Base-by-base conservation (phyloP, 352 stramenopile genomes). In the Phytophthora litchii region DNA sequence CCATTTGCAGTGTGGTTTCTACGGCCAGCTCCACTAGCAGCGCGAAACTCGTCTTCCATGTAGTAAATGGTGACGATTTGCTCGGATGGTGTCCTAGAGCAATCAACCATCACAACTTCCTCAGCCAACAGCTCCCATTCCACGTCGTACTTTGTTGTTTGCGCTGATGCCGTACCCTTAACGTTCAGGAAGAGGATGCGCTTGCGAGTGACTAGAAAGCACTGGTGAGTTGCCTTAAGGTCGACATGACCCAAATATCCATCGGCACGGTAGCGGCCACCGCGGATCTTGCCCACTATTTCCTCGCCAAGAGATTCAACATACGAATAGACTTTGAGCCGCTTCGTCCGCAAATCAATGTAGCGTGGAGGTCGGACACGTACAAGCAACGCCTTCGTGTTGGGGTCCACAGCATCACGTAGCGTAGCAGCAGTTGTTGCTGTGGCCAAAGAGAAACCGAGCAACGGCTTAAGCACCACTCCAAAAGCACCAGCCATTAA, bases 241-340 rank as follows among this genome's bases (percentile, higher is more conserved):
- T 93, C 81, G 3, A 94, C 73, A 43, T 96, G 83, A 12, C 87
- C 87, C 21, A 96, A 45, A 44, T 96, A 96, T 27, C 85, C 84
- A 52, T 96, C 87, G 14, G 52, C 59, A 34, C 85, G 83, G 41
- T 92, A 92, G n/a, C 82, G 75, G 10, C 83, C 85, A 40, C 83
- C 85, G 10, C 80, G 79, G 6, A 96, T 74, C 44, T 91, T 92
- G 38, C 82, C 72, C 31, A 94, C 83, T 45, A 96, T 86, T 50
- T 96, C 87, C 66, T 96, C 87, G 1, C 87, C 87, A n/a, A 92
- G 75, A 1, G 87, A 91, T 49, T 96, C 83, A 20, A 96, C 79
- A 48, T 94, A 96, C 32, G 87, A 96, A 47, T 93, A 96, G 2
- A 89, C 75, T 42, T 92, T 96, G 4, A 96, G 70, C 9, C 75